Percentiles rank a stretch among this genome's conserved stretches.
Evolutionary conservation across 768 basidiomycete genomes (phyloP).

Genomic region (Cubamyces lactineus): DNA sequence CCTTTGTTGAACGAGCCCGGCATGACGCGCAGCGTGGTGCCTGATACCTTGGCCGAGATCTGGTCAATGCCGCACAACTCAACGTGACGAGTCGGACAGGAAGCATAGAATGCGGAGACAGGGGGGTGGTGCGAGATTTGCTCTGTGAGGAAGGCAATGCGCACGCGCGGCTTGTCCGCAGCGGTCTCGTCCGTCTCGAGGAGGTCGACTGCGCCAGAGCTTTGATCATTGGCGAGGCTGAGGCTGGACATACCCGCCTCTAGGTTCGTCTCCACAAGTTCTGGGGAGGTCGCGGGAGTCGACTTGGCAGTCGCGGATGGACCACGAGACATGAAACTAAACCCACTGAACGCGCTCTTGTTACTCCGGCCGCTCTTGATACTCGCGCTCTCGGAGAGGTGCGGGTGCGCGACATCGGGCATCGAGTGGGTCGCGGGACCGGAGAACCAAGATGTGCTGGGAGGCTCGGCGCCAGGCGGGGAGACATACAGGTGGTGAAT

Average conservation of each 20-base stretch:
- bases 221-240: slow-evolving; percentile 48
- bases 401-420: slow-evolving; percentile 20
- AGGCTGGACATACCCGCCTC: slow-evolving; percentile 64
- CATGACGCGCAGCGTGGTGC: slow-evolving; percentile 79
- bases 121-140: slow-evolving; percentile 98
- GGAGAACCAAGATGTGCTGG: slow-evolving; percentile 25
- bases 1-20: slow-evolving; percentile 90
- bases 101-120: slow-evolving; percentile 81
- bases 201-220: slow-evolving; percentile 35
- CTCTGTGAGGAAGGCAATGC: slow-evolving; percentile 85
- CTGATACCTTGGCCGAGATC: slow-evolving; percentile 89
- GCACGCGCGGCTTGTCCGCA: slow-evolving; percentile 45
- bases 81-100: slow-evolving; percentile 72
- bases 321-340: slow-evolving; percentile 48
- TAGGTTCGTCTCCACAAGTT: slow-evolving; percentile 47
- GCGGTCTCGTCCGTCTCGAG: slow-evolving; percentile 39
- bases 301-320: slow-evolving; percentile 54
- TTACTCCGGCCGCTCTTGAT: slow-evolving; percentile 60
- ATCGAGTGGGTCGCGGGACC: slow-evolving; percentile 26
- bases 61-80: slow-evolving; percentile 87
- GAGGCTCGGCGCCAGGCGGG: slow-evolving; percentile 26
- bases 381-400: slow-evolving; percentile 53
- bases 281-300: slow-evolving; percentile 59
- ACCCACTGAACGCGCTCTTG: slow-evolving; percentile 60
- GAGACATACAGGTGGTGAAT: slow-evolving; percentile 47